A percentile compares a stretch with the other conserved stretches of the same genome.
These are phyloP conservation scores for Trichoderma sp. DNA, from an alignment of 2,329 filamentous ascomycete species.

Conservation along the genomic window DNA sequence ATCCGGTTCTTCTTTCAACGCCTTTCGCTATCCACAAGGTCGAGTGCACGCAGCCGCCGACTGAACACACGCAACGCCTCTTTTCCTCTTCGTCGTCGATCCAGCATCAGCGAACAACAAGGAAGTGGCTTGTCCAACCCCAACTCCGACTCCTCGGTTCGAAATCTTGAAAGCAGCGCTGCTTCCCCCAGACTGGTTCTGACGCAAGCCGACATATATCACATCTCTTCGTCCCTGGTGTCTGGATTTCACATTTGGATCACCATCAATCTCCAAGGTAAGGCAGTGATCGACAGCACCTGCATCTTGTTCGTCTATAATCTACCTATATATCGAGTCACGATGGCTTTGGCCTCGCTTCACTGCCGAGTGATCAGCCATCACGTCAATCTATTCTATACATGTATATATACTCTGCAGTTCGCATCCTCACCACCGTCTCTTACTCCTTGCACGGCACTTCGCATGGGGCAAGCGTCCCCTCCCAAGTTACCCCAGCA, in stretches of 20 bases:
- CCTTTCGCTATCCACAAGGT: constrained; percentile 16
- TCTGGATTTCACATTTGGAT: neutral
- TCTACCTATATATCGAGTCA: neutral
- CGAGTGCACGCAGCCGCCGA: constrained; percentile 24
- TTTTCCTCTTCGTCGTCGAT: neutral
- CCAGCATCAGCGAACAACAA: neutral
- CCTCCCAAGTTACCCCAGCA: constrained; percentile 2
- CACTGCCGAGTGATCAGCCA: neutral
- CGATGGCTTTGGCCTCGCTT: neutral
- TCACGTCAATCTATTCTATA: neutral
- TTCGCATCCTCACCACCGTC: neutral
- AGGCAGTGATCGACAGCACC: constrained; percentile 8
- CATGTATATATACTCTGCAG: neutral
- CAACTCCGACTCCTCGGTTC: neutral
- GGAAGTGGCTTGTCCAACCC: constrained; percentile 31
- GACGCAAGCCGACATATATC: constrained; percentile 26
- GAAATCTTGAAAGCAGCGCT: constrained; percentile 23
- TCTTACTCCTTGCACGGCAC: neutral
- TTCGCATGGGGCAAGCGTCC: constrained; percentile 3
- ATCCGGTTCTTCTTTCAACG: constrained; percentile 18
- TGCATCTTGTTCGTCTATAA: neutral
- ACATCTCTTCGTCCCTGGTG: constrained; percentile 7
- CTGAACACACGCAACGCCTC: constrained; percentile 13
- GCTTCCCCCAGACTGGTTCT: constrained; percentile 30
- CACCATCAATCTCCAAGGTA: constrained; percentile 16